phyloP scores from a whole-genome alignment of 73 alveolate species.

The Paramecium primaurelia region DNA sequence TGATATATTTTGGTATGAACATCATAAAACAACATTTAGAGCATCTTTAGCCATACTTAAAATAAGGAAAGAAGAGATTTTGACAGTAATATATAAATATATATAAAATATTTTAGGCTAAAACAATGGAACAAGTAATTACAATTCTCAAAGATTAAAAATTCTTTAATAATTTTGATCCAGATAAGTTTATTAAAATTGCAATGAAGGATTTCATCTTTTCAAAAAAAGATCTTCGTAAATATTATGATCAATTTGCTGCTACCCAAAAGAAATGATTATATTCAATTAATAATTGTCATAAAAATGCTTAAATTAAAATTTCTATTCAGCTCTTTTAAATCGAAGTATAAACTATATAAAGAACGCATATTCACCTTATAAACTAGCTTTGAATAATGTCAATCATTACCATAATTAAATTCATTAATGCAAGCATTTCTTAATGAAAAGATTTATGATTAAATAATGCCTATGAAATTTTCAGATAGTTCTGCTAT shows the following conservation, averaged over 20 bases:
- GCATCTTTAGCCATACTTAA: conserved; percentile 43
- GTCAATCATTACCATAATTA: neutral
- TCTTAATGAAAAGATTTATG: neutral
- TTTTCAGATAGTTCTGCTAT: neutral
- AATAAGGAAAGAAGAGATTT: conserved; percentile 44
- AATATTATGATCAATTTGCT: neutral
- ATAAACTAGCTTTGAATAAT: neutral
- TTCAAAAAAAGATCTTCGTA: conserved; percentile 30
- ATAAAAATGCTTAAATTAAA: neutral
- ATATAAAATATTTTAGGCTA: neutral
- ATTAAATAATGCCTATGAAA: neutral
- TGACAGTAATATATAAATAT: neutral
- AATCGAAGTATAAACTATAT: neutral
- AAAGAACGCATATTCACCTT: neutral
- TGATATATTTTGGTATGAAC: conserved; percentile 54
- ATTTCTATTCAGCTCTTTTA: neutral
- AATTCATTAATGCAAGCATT: neutral
- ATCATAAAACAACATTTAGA: conserved; percentile 46
- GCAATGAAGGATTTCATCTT: conserved; percentile 58
- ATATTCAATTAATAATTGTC: neutral
- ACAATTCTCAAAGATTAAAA: conserved; percentile 33
- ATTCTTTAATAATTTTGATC: conserved; percentile 32
- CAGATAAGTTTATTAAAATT: conserved; percentile 51
- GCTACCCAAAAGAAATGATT: neutral
- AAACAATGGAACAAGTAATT: conserved; percentile 43